Evolutionary conservation across 2,329 filamentous ascomycete species (phyloP), one percentile per base, ranked within the genome.

Genomic region (Pyricularia grisea): DNA sequence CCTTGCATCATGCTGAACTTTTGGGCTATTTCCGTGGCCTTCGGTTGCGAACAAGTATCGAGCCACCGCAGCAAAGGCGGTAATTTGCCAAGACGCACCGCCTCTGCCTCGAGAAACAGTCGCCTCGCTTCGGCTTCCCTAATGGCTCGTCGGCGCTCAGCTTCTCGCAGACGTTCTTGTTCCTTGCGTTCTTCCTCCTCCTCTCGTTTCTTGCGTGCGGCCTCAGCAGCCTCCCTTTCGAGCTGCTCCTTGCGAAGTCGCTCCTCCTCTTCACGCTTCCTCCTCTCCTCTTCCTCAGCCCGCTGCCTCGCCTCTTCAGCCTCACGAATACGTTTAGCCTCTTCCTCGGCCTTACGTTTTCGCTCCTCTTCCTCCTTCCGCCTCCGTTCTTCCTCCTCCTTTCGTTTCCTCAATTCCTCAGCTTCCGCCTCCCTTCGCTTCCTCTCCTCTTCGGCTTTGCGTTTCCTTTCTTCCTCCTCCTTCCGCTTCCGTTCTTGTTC

Each of bases 31-130:
- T 81, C 79, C 6, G 81, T 75, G 6, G 78, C 78, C 74, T 84
- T 87, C 17, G 87, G 83, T 70, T 88, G 83, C 6, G 80, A 74
- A 66, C 80, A 83, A 25, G 76, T 77, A 68, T 88, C 83, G 28
- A 90, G 82, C 87, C 88, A 90, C 66, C 83, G 84, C 64, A 90
- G 76, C 42, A 90, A 78, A 58, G 86, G 83, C 4, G 88, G 88
- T 23, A 90, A 76, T 72, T 85, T 88, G 58, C 83, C 81, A 31
- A 90, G 74, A 20, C 86, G 83, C 36, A 79, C 77, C 31, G 81
- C 82, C 72, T 88, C 85, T 74, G 86, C 80, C 73, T 89, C 85
- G 71, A 86, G 81, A 30, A 80, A 83, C 14, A 83, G 74, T 65
- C 83, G 81, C 68, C 81, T 81, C 69, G 81, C 78, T 71, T 87